Conservation (phyloP, 352 stramenopile genomes). For the Phytophthora sansomeana region DNA sequence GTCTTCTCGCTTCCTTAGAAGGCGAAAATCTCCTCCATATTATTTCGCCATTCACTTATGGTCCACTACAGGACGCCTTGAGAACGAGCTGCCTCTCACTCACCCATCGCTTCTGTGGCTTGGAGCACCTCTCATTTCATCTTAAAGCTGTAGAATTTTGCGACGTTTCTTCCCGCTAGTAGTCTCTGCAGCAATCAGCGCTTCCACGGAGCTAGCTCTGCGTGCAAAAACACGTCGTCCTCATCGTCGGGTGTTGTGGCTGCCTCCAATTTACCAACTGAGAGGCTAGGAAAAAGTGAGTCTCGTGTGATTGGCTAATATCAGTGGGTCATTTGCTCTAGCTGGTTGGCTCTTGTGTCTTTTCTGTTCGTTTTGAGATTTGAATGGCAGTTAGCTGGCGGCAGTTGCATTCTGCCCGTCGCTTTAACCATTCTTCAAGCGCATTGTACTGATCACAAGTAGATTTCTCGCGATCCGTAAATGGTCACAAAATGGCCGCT, state of each 20-base stretch:
- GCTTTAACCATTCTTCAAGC: no score
- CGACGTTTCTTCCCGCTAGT: constrained; percentile 1
- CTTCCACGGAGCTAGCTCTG: neutral
- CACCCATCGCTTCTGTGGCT: constrained; percentile 1
- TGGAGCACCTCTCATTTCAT: neutral
- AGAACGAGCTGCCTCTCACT: neutral
- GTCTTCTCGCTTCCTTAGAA: no score
- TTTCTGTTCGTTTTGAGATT: neutral
- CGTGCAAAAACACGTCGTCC: neutral
- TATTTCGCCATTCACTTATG: neutral
- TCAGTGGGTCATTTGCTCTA: no score
- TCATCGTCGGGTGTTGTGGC: neutral
- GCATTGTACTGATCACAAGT: no score
- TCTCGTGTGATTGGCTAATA: no score
- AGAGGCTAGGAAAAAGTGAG: neutral
- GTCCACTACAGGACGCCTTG: neutral
- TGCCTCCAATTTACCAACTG: neutral
- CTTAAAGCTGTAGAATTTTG: constrained; percentile 2
- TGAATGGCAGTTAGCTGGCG: neutral
- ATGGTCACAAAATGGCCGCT: no score
- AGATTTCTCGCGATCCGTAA: no score
- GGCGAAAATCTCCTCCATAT: constrained; percentile 1
- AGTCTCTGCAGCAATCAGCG: neutral
- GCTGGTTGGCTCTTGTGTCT: no score
- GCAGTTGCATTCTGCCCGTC: neutral